Base-by-base conservation (phyloP, 2,329 filamentous ascomycete genomes). In the Curvularia sp. region DNA sequence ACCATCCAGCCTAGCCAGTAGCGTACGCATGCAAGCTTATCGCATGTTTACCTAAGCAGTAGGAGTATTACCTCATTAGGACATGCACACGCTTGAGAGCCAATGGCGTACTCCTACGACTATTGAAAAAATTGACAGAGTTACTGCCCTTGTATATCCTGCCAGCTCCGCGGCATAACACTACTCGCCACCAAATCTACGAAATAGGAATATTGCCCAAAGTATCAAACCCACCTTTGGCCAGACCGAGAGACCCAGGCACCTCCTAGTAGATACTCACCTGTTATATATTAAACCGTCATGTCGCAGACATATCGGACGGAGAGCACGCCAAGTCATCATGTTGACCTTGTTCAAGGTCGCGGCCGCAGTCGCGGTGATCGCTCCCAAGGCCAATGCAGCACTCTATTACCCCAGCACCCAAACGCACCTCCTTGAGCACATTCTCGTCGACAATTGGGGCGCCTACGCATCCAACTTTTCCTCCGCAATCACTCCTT, bases 401-500 rank as follows among this genome's bases (percentile, higher is more conserved):
- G 48, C 48, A 7, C 25, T 56, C 9, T 59, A 65, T 43, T 53
- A 59, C 27, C 63, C 60, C 9, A 46, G 52, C 23, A 9, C 53
- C 3, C 34, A 51, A 19, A 47, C 36, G 6, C 57, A 51, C 4
- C 60, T 61, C 21, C 49, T 65, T 27, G 60, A 66, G 41, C 61
- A 66, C 19, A 59, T 65, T 9, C 62, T 65, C 15, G 57, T 60
- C 21, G 59, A 64, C 23, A 63, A 64, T 3, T 61, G 63, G 53
- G 64, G 64, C 47, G 56, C 61, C 19, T 65, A 56, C 41, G 55
- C 61, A 10, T 59, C 64, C 15, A 60, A 60, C 8, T 65, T 66
- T 47, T 63, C 60, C 10, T 64, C 61, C 6, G 61, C 64, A 19
- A 66, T 66, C 23, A 65, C 54, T 1, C 64, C 64, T 3, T 66